Base-by-base conservation (phyloP, 257 asterid species). In the Solanum rostratum region DNA sequence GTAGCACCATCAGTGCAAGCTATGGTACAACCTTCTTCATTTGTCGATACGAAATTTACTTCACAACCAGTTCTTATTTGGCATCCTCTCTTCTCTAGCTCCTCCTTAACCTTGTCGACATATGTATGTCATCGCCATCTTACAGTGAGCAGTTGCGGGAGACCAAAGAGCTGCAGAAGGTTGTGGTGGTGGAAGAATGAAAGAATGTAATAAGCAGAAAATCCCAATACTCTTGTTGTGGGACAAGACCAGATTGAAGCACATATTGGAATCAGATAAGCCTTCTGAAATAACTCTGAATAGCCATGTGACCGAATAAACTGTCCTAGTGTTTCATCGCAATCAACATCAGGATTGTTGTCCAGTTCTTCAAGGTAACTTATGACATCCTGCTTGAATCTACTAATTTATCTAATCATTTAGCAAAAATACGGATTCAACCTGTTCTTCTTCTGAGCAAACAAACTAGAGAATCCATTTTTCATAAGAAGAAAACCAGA, bases 61-160 rank as follows among this genome's bases (percentile, higher is more conserved):
- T 91, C 93, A 84, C 94, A 83, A 37, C 83, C 90, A 57, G 87
- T 90, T 88, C 93, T 90, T 83, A 94, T 90, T 83, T 88, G 91
- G 76, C 97, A 90, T 18, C 98, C 98, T 89, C 87, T 88, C 60
- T 85, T 91, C 81, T 91, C 93, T 27, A 96, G 86, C 85, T 90
- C 91, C 84, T 90, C 83, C 83, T 57, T 91, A 43, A 96, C 93
- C 93, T 80, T 91, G 43, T 86, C 83, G 55, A 94, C 95, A 60
- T 93, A 94, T 80, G 65, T 83, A 69, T 92, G 92, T 3, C 98
- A 95, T 20, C 96, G 92, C 92, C 92, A 79, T 88, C 89, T 94
- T 27, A 94, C 90, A 0, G 99, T 93, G 43, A 93, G 96, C 97
- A 97, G 92, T 52, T 92, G 97, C 45, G 98, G 96, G 70, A 95